Evolutionary conservation across 768 basidiomycete genomes (phyloP), one percentile per base, ranked within the genome.

Genomic region (Inosperma sp.): DNA sequence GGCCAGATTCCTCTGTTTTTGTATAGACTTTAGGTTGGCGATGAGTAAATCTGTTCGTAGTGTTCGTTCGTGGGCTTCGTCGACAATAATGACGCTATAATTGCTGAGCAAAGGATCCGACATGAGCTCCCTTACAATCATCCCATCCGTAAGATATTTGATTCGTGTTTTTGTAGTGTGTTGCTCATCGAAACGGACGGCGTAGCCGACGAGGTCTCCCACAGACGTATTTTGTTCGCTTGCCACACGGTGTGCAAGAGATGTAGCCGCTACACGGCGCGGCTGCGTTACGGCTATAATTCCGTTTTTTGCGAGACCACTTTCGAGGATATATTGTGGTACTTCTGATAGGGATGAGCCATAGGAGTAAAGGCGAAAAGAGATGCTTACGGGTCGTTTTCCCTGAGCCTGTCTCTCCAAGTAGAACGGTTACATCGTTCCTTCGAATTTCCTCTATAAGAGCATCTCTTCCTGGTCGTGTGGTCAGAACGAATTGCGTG

Each of bases 71-170:
- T 99, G 96, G 0, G 96, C 96, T 66, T 99, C 96, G 59, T 99
- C 96, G 35, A 99, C 84, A 50, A 98, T 76, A 46, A 99, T 76
- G 25, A 93, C 81, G 62, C 88, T 87, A 69, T 98, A 99, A 51
- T 76, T 77, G 47, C 81, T 82, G 39, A 98, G 74, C 14, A 42
- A 64, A 13, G 81, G 74, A 63, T 94, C 92, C 35, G 79, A 81
- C 54, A 94, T 76, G 43, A 94, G 79, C 74, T 99, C 96, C 35
- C 93, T 82, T 35, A 94, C 86, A 57, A 98, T 84, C 89, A 98
- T 97, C 55, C 96, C 96, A 60, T 99, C 96, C 49, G 94, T 98
- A 68, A 96, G 78, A 63, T 93, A 99, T 70, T 97, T 98, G 69
- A 98, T 88, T 41, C 84, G 80, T 3, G 96, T 99, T 2, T 80